These are phyloP conservation scores for Phytophthora colocasiae DNA, from an alignment of 352 stramenopile genomes.

Conservation along the genomic window DNA sequence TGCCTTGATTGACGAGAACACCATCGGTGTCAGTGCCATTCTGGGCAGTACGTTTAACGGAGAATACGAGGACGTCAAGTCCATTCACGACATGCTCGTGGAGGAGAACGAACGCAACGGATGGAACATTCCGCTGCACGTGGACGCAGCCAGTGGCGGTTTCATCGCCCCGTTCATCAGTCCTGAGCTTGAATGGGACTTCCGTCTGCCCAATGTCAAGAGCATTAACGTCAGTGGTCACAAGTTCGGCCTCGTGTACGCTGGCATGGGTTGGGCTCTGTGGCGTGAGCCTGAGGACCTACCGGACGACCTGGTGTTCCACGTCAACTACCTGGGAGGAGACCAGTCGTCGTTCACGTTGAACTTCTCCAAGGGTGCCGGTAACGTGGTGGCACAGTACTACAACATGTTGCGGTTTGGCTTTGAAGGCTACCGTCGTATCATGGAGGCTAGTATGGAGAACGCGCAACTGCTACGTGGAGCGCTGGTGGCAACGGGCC, in stretches of 20 bases:
- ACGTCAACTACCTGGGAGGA: constrained; percentile 93
- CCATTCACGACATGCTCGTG: constrained; percentile 89
- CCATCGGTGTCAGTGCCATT: constrained; percentile 92
- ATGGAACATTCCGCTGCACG: constrained; percentile 90
- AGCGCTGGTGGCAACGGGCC: constrained; percentile 76
- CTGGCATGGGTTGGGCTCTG: constrained; percentile 93
- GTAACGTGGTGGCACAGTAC: constrained; percentile 91
- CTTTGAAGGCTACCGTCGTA: constrained; percentile 87
- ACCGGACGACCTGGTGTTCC: constrained; percentile 89
- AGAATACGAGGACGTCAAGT: constrained; percentile 93
- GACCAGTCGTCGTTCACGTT: constrained; percentile 93
- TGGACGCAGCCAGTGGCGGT: constrained; percentile 91
- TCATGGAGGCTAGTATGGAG: constrained; percentile 92
- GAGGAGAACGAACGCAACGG: constrained; percentile 86
- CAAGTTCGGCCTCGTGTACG: constrained; percentile 94
- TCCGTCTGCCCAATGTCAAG: constrained; percentile 91
- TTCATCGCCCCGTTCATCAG: constrained; percentile 94
- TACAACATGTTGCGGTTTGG: constrained; percentile 95
- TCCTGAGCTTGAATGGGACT: constrained; percentile 91
- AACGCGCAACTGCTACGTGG: constrained; percentile 84
- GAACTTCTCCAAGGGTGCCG: constrained; percentile 93
- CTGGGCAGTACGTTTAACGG: constrained; percentile 94
- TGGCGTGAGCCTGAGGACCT: constrained; percentile 88
- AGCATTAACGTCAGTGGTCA: constrained; percentile 95
- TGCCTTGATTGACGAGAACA: constrained; percentile 92